phyloP scores from a whole-genome alignment of 2,329 filamentous ascomycete species.

The Pseudogymnoascus sp. region DNA sequence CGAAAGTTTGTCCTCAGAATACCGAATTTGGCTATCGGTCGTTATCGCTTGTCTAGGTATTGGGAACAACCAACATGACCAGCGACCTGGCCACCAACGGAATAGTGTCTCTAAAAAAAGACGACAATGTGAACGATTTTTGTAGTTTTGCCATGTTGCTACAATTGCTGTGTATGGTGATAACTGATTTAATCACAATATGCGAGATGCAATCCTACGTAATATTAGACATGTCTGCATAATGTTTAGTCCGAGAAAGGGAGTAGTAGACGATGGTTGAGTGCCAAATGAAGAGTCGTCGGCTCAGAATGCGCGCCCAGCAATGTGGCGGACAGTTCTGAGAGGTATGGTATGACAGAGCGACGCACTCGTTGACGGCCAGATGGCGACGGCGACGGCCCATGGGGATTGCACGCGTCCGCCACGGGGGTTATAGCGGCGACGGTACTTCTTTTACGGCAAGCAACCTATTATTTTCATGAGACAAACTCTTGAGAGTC shows the following conservation, averaged over 20 bases:
- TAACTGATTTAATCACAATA: not conserved
- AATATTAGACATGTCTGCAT: not conserved
- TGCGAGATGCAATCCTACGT: not conserved
- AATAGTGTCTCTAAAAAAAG: too few relatives aligned
- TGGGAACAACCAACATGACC: too few relatives aligned
- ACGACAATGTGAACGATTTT: too few relatives aligned
- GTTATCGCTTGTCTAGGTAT: too few relatives aligned
- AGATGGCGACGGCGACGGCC: not conserved
- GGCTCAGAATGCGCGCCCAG: too few relatives aligned
- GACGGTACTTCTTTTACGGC: not conserved
- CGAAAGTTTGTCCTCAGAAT: too few relatives aligned
- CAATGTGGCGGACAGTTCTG: too few relatives aligned
- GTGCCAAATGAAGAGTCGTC: constrained; percentile 12
- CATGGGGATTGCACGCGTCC: not conserved
- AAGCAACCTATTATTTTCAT: not conserved
- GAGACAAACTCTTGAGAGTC: not conserved
- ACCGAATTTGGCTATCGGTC: too few relatives aligned
- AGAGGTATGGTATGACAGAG: too few relatives aligned
- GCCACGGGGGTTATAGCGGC: not conserved
- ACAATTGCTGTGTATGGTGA: not conserved
- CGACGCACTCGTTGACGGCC: not conserved
- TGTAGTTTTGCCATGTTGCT: not conserved
- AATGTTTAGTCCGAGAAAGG: not conserved
- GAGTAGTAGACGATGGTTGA: not conserved
- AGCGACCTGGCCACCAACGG: too few relatives aligned